phyloP scores from a whole-genome alignment of 2,329 filamentous ascomycete species.

The Scolecobasidium constrictum region DNA sequence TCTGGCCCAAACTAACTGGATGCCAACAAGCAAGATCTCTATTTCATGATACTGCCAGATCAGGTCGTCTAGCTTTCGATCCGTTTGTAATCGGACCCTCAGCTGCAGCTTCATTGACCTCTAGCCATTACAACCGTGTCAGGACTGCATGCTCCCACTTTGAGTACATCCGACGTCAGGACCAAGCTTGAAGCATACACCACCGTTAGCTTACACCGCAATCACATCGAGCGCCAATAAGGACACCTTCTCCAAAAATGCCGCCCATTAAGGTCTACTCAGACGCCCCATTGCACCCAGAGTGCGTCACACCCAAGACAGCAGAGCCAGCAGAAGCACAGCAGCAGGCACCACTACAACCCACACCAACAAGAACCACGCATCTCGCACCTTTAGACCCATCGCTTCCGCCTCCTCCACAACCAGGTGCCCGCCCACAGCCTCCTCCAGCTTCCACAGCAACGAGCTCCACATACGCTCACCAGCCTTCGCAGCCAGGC shows the following conservation, averaged over 20 bases:
- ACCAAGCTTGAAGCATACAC: too few species aligned
- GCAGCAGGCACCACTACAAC: constrained; percentile 23
- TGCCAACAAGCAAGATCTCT: too few species aligned
- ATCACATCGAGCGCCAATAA: too few species aligned
- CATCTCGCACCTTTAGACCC: constrained; percentile 9
- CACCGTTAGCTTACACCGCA: too few species aligned
- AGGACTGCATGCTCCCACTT: too few species aligned
- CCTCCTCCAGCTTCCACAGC: constrained; percentile 10
- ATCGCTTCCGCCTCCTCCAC: constrained; percentile 21
- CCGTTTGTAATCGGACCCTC: background rate
- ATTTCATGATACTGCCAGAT: background rate
- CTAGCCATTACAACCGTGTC: too few species aligned
- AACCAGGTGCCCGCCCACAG: constrained; percentile 18
- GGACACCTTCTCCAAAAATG: too few species aligned
- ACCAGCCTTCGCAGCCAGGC: constrained; percentile 31
- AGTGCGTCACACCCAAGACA: constrained; percentile 12
- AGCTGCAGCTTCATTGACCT: too few species aligned
- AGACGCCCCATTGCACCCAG: constrained; percentile 32
- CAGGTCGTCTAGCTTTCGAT: background rate
- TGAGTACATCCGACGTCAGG: too few species aligned
- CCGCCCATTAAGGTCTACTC: constrained; percentile 36
- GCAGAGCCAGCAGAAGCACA: constrained; percentile 21
- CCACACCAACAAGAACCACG: constrained; percentile 24
- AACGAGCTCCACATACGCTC: constrained; percentile 13
- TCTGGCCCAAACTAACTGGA: background rate